phyloP scores from a whole-genome alignment of 495 filamentous ascomycete species.

The Lasiosphaeria ovina region DNA sequence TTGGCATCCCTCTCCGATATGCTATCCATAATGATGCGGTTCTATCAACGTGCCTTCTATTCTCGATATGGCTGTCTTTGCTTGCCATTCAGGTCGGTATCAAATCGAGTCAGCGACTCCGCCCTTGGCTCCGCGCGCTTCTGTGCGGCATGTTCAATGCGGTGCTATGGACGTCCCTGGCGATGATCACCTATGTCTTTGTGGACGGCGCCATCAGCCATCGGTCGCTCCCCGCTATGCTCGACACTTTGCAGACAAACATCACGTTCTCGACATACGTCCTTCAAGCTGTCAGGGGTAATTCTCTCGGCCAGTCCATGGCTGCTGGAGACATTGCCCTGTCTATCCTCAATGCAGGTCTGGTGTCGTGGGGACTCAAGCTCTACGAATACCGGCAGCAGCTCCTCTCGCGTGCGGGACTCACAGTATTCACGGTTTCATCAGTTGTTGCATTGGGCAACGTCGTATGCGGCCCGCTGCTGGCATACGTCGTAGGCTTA shows the following conservation, averaged over 20 bases:
- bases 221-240: conserved; percentile 24
- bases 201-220: conserved; percentile 30
- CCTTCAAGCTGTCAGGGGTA: conserved; percentile 12
- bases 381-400: conserved; percentile 46
- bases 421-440: conserved; percentile 35
- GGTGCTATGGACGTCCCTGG: conserved; percentile 42
- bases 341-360: conserved; percentile 44
- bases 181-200: conserved; percentile 40
- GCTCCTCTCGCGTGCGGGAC: conserved; percentile 38
- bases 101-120: conserved; percentile 23
- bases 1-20: conserved; percentile 33
- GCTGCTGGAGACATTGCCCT: conserved; percentile 45
- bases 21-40: conserved; percentile 22
- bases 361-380: conserved; percentile 47
- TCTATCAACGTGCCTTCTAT: conserved; percentile 37
- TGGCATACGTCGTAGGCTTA: conserved; percentile 36
- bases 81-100: conserved; percentile 38
- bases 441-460: conserved; percentile 33
- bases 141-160: conserved; percentile 41
- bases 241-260: conserved; percentile 35
- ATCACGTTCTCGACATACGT: conserved; percentile 36
- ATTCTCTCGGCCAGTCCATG: conserved; percentile 12
- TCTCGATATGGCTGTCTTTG: conserved; percentile 40
- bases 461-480: conserved; percentile 35
- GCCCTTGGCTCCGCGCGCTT: conserved; percentile 24